These are phyloP conservation scores for Aureobasidium sp. DNA, from an alignment of 2,329 filamentous ascomycete genomes.

Conservation along the genomic window DNA sequence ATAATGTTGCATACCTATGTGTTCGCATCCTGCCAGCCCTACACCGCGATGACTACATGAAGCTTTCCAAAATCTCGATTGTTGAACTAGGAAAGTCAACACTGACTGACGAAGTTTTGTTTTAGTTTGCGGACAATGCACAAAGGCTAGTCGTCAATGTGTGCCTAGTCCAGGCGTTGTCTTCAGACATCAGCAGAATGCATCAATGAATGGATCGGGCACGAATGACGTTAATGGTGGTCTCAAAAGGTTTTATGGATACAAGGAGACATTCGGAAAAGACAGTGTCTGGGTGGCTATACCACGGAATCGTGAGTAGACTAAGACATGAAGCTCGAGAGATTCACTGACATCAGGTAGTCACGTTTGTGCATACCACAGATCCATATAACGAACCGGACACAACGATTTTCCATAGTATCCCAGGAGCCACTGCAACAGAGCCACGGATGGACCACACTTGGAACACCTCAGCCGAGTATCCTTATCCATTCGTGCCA, in stretches of 20 bases:
- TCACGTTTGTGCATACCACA: slow-evolving; percentile 55
- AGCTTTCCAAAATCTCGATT: background rate
- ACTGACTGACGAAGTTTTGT: background rate
- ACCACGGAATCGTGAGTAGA: slow-evolving; percentile 46
- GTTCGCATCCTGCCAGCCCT: background rate
- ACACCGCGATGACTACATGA: background rate
- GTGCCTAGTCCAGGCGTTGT: slow-evolving; percentile 56
- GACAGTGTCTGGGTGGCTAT: slow-evolving; percentile 57
- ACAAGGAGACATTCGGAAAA: slow-evolving; percentile 58
- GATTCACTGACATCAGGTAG: slow-evolving; percentile 26
- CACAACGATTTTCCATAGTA: background rate
- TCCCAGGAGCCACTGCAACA: background rate
- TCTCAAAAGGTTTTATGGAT: slow-evolving; percentile 57
- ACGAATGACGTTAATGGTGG: slow-evolving; percentile 38
- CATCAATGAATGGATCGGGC: slow-evolving; percentile 53
- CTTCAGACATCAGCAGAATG: slow-evolving; percentile 63
- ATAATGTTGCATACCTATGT: too few species aligned
- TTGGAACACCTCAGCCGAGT: background rate
- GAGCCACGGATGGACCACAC: background rate
- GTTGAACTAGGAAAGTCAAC: background rate
- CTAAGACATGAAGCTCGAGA: background rate
- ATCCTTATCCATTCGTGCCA: background rate
- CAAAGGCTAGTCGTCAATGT: slow-evolving; percentile 54
- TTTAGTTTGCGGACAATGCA: slow-evolving; percentile 49
- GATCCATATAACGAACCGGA: slow-evolving; percentile 51